A percentile compares a stretch with the other conserved stretches of the same genome.
These are phyloP conservation scores for Urtica urens DNA, from an alignment of 306 rosid species.

Conservation along the genomic window DNA sequence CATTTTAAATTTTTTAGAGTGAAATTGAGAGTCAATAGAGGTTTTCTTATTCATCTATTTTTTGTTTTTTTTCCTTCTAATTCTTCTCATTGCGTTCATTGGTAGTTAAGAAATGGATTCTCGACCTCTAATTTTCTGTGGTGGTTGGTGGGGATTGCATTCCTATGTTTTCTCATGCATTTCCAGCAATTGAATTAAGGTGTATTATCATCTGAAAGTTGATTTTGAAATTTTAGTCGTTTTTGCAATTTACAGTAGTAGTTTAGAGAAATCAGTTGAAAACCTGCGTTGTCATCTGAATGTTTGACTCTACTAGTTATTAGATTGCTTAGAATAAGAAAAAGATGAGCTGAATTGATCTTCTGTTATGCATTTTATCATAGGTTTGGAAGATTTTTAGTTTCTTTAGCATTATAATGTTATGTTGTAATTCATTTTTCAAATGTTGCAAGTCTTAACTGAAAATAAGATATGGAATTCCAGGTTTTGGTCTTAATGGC, in stretches of 20 bases:
- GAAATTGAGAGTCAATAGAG: background rate
- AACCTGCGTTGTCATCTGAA: too few species aligned
- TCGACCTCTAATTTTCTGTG: constrained; percentile 11
- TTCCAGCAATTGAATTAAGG: constrained; percentile 1
- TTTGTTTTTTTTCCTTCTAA: background rate
- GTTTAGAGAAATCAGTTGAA: background rate
- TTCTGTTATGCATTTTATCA: too few species aligned
- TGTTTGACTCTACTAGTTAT: too few species aligned
- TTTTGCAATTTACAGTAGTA: background rate
- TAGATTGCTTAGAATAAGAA: too few species aligned
- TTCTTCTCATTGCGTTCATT: too few species aligned
- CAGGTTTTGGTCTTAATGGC: constrained; percentile 36
- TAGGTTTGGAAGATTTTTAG: too few species aligned
- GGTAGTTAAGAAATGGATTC: too few species aligned
- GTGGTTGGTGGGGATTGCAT: constrained; percentile 3
- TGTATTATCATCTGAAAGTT: background rate
- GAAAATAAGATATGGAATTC: too few species aligned
- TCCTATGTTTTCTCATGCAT: background rate
- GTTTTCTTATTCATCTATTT: background rate
- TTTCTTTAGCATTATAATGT: too few species aligned
- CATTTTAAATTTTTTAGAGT: background rate
- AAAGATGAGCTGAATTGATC: too few species aligned
- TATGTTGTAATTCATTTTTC: too few species aligned
- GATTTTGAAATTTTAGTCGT: background rate
- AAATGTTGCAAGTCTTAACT: too few species aligned